Conservation (phyloP, 306 rosid species). For the Cucumis hystrix region DNA sequence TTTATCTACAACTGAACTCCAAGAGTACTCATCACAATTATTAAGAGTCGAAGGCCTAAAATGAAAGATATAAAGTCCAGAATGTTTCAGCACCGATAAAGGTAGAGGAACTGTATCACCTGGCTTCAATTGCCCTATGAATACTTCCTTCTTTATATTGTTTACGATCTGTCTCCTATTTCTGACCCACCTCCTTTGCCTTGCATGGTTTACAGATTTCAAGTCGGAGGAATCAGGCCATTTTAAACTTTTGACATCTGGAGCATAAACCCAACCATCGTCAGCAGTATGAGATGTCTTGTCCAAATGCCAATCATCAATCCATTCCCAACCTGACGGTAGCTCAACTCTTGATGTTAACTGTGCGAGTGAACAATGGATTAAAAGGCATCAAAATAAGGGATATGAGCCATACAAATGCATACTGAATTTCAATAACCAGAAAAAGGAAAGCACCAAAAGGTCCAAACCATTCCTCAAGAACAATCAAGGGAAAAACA, state of each 20-base stretch:
- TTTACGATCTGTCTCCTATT: slow-evolving; percentile 39
- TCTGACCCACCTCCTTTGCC: slow-evolving; percentile 83
- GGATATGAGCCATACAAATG: neutral
- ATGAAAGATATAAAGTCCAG: slow-evolving; percentile 46
- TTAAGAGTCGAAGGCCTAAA: slow-evolving; percentile 48
- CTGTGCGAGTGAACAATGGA: slow-evolving; percentile 19
- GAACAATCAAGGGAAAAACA: neutral
- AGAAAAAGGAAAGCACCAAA: neutral
- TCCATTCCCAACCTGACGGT: slow-evolving; percentile 75
- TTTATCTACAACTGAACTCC: slow-evolving; percentile 64
- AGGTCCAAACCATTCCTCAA: neutral
- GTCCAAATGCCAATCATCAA: slow-evolving; percentile 91
- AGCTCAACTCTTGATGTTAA: slow-evolving; percentile 34
- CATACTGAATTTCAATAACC: neutral
- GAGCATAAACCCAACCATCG: slow-evolving; percentile 81
- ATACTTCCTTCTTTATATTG: slow-evolving; percentile 33
- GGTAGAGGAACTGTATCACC: slow-evolving; percentile 74
- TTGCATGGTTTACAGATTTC: slow-evolving; percentile 33
- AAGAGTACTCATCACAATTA: slow-evolving; percentile 47
- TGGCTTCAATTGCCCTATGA: slow-evolving; percentile 66
- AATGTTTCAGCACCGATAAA: slow-evolving; percentile 52
- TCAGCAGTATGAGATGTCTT: slow-evolving; percentile 29
- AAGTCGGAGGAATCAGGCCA: slow-evolving; percentile 63
- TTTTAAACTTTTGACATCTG: slow-evolving; percentile 52
- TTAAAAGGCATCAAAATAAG: neutral